Conservation (phyloP, 2,329 filamentous ascomycete species). For the Diaporthe sp. region DNA sequence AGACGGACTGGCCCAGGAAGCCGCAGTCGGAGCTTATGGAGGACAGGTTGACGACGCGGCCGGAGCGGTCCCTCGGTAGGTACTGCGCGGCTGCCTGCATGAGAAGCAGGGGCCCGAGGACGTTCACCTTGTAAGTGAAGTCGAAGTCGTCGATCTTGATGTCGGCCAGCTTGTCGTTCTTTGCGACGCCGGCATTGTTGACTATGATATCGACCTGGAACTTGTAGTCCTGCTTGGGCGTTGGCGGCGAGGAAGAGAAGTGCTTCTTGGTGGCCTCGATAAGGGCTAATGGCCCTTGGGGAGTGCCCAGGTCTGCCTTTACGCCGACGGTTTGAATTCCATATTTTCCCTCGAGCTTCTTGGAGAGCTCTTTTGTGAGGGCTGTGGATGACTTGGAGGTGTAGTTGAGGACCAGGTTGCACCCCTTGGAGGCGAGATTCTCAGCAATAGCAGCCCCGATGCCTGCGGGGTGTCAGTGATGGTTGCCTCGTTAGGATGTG, state of each 20-base stretch:
- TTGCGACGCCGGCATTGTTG: slow-evolving; percentile 85
- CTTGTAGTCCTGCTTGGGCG: slow-evolving; percentile 49
- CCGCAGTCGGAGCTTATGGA: slow-evolving; percentile 68
- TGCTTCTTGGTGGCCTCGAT: slow-evolving; percentile 71
- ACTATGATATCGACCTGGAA: slow-evolving; percentile 86
- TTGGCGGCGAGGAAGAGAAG: slow-evolving; percentile 63
- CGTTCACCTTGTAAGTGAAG: slow-evolving; percentile 83
- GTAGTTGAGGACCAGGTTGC: slow-evolving; percentile 79
- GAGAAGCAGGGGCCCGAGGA: slow-evolving; percentile 83
- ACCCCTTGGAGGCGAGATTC: slow-evolving; percentile 80
- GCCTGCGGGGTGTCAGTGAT: slow-evolving; percentile 62
- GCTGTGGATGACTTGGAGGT: slow-evolving; percentile 61
- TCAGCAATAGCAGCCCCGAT: slow-evolving; percentile 76
- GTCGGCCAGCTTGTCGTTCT: slow-evolving; percentile 76
- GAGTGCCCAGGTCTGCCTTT: slow-evolving; percentile 79
- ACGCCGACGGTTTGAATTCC: slow-evolving; percentile 72
- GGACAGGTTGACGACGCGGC: slow-evolving; percentile 68
- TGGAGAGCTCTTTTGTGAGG: slow-evolving; percentile 72
- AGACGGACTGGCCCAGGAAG: slow-evolving; percentile 68
- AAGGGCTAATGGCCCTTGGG: slow-evolving; percentile 71
- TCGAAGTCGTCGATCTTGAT: slow-evolving; percentile 77
- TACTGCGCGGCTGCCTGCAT: slow-evolving; percentile 80
- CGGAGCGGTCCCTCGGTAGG: slow-evolving; percentile 77
- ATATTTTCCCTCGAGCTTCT: slow-evolving; percentile 68
- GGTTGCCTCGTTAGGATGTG: slow-evolving; percentile 14